A percentile compares a stretch with the other conserved stretches of the same genome.
Evolutionary conservation across 768 basidiomycete genomes (phyloP).

Genomic region (Pleurotus platypus): DNA sequence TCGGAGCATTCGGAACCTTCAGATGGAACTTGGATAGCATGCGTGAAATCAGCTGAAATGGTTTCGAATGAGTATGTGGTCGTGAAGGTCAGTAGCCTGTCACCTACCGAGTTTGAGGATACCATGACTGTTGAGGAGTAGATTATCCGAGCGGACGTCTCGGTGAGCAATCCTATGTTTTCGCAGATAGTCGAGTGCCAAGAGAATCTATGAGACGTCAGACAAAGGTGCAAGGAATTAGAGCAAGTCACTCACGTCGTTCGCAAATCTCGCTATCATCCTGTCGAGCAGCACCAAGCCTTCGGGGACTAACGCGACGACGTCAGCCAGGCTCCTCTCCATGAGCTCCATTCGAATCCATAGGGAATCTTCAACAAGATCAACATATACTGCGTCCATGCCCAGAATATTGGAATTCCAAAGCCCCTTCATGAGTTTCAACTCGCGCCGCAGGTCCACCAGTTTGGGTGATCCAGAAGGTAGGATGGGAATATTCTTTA

Average conservation of each 20-base stretch:
- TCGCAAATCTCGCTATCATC: constrained; percentile 69
- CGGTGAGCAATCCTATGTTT: constrained; percentile 71
- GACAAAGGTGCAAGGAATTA: constrained; percentile 6
- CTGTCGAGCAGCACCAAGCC: constrained; percentile 67
- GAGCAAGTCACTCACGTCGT: constrained; percentile 56
- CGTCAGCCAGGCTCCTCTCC: constrained; percentile 84
- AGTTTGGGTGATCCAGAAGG: constrained; percentile 61
- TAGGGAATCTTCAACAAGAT: constrained; percentile 58
- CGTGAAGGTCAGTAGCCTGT: background rate
- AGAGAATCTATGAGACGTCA: constrained; percentile 44
- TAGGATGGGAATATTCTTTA: constrained; percentile 68
- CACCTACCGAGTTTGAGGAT: constrained; percentile 71
- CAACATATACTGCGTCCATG: constrained; percentile 71
- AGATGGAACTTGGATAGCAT: constrained; percentile 57
- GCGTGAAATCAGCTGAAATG: constrained; percentile 72
- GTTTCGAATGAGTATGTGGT: no score
- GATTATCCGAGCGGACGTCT: constrained; percentile 81
- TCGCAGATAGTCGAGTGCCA: constrained; percentile 65
- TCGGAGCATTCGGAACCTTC: constrained; percentile 52
- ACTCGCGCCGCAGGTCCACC: constrained; percentile 56
- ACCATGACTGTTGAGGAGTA: constrained; percentile 66
- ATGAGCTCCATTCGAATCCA: constrained; percentile 92
- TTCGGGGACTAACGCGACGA: constrained; percentile 58
- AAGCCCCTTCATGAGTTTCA: constrained; percentile 53
- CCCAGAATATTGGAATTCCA: constrained; percentile 60